Conservation (phyloP, 345 rosid genomes). For the Psidium friedrichsthalianum region DNA sequence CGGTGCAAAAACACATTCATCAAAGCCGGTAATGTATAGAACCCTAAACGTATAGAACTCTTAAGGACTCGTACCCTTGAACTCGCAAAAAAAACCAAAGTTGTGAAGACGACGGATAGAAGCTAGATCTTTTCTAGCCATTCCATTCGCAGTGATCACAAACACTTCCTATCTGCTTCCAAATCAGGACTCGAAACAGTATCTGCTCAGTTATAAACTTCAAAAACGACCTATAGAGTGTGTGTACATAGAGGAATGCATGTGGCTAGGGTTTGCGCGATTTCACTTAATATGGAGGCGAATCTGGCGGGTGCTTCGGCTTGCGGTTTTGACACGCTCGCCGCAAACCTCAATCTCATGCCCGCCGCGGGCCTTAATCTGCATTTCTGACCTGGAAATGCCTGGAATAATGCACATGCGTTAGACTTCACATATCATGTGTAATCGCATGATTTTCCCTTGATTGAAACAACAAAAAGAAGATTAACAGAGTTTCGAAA, state of each 20-base stretch:
- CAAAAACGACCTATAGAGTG: neutral
- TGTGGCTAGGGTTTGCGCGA: neutral
- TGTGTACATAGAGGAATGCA: neutral
- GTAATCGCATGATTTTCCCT: neutral
- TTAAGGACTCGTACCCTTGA: neutral
- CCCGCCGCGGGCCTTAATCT: neutral
- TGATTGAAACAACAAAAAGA: neutral
- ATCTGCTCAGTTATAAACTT: neutral
- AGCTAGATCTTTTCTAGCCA: neutral
- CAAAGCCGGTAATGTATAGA: neutral
- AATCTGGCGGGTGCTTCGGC: neutral
- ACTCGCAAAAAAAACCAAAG: neutral
- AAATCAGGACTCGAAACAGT: neutral
- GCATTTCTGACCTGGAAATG: neutral
- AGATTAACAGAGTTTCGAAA: neutral
- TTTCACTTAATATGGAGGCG: neutral
- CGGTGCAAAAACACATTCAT: neutral
- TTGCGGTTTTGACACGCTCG: neutral
- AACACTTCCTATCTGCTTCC: neutral
- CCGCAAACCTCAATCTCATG: too few relatives aligned
- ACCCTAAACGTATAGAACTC: neutral
- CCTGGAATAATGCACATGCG: neutral
- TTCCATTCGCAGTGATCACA: neutral
- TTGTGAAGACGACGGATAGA: neutral
- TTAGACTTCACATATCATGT: neutral